Conservation (phyloP, 441 rosid genomes). For the Eruca vesicaria region DNA sequence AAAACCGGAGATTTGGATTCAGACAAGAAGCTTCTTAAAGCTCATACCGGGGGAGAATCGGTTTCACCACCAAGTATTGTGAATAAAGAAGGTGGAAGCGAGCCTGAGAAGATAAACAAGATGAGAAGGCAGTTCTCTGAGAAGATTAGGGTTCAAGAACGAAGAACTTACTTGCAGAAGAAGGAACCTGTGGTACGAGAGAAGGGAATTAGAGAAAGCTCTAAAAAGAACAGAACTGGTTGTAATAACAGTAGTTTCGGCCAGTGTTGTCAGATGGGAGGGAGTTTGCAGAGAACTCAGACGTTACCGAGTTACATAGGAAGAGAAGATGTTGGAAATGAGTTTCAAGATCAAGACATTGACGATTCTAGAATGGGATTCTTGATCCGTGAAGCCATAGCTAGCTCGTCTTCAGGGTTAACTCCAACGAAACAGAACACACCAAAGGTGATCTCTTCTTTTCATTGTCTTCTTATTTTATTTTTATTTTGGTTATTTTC, state of each 20-base stretch:
- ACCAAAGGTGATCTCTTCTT: constrained; percentile 15
- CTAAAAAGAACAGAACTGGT: constrained; percentile 15
- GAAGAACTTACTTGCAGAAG: constrained; percentile 31
- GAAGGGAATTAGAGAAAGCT: constrained; percentile 14
- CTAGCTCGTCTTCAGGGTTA: constrained; percentile 39
- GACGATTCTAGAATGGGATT: constrained; percentile 57
- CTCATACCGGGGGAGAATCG: constrained; percentile 2
- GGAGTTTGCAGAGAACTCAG: constrained; percentile 52
- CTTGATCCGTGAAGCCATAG: constrained; percentile 67
- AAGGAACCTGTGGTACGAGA: constrained; percentile 24
- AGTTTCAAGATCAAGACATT: constrained; percentile 40
- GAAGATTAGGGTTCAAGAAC: constrained; percentile 33
- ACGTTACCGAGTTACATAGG: constrained; percentile 56
- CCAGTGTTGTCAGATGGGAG: constrained; percentile 10
- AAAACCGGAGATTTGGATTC: constrained; percentile 20
- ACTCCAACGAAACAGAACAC: constrained; percentile 44
- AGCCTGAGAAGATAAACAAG: constrained; percentile 35
- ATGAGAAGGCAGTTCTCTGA: constrained; percentile 47
- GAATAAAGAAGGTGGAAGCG: constrained; percentile 31
- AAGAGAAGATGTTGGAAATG: constrained; percentile 34
- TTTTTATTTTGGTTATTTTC: not conserved
- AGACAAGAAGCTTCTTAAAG: constrained; percentile 16
- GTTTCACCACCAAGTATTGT: constrained; percentile 43
- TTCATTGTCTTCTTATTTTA: not conserved
- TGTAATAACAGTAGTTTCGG: constrained; percentile 11